Evolutionary conservation across 1,284 basidiomycete genomes (phyloP), one percentile per base, ranked within the genome.

Genomic region (Pterula multifida): DNA sequence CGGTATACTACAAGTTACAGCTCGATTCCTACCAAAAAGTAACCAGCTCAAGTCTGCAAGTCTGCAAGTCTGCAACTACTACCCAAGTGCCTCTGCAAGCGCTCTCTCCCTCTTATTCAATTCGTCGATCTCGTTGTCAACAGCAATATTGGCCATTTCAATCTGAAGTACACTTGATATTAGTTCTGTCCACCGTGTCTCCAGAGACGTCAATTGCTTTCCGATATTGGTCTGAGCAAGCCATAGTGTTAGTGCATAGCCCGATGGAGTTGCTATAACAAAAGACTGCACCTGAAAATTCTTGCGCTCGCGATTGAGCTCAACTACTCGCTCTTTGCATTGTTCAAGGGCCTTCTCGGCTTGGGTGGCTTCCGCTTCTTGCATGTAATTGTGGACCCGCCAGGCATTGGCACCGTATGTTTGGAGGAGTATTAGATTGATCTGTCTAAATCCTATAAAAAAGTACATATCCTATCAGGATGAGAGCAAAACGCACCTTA

Each of bases 401-500:
- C 90, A 96, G 9, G 86, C 83, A 68, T 97, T 96, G 11, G 85
- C 70, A 1, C 91, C 96, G 63, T 95, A 94, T 42, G 81, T 81
- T 62, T 90, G 83, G 36, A 97, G 68, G 19, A 98, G 69, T 4
- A 84, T 78, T 36, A 94, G 69, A 69, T 98, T 98, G 36, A 84
- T 83, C 57, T 89, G 80, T 56, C 90, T 92, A 54, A 26, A 9
- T 50, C 36, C 50, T 12, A n/a, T 19, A 28, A 13, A 52, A 49
- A 54, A 47, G 2, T 52, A 45, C 21, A 24, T 53, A 11, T 17
- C 45, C 36, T 17, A 45, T 26, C 15, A 23, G 11, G 42, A 26
- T 45, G 15, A 28, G 17, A 3, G 4, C 3, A 24, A 26, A n/a
- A 66, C 75, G 52, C 53, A 91, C 85, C 94, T 75, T 57, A 90